A percentile compares a stretch with the other conserved stretches of the same genome.
phyloP scores from a whole-genome alignment of 1,139 yeast genomes.

The Pichia norvegensis region DNA sequence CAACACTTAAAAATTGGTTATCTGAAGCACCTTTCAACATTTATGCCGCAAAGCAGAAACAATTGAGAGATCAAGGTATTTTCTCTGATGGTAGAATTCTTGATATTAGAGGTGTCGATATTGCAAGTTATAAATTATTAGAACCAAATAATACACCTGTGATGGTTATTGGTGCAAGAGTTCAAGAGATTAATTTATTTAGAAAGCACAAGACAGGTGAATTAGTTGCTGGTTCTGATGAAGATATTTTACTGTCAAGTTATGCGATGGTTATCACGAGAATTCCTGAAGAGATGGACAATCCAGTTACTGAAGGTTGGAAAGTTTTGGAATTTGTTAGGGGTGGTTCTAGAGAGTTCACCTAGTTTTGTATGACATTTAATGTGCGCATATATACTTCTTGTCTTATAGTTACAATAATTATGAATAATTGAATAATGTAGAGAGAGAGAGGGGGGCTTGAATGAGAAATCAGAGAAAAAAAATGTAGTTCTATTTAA shows the following conservation, averaged over 20 bases:
- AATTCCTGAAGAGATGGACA: constrained; percentile 84
- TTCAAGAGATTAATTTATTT: constrained; percentile 89
- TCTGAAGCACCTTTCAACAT: constrained; percentile 96
- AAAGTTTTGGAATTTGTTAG: constrained; percentile 90
- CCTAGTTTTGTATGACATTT: constrained; percentile 30
- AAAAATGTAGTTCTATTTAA: too few species aligned
- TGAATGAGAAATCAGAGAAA: too few species aligned
- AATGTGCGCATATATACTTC: constrained; percentile 1
- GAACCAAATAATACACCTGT: constrained; percentile 94
- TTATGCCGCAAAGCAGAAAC: constrained; percentile 90
- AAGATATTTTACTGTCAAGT: constrained; percentile 83
- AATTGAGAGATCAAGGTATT: constrained; percentile 83
- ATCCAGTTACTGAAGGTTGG: constrained; percentile 95
- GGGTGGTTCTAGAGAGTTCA: constrained; percentile 87
- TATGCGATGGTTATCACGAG: constrained; percentile 96
- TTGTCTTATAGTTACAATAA: constrained; percentile 6
- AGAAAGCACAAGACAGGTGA: constrained; percentile 89
- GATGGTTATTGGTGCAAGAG: constrained; percentile 88
- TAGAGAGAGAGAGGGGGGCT: not conserved
- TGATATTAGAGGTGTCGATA: constrained; percentile 93
- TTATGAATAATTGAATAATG: not conserved
- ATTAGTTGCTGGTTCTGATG: constrained; percentile 93
- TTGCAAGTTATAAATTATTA: constrained; percentile 77
- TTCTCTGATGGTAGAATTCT: constrained; percentile 87
- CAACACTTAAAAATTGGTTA: constrained; percentile 79